Conservation (phyloP, 495 filamentous ascomycete genomes). For the Bacidia rubella region DNA sequence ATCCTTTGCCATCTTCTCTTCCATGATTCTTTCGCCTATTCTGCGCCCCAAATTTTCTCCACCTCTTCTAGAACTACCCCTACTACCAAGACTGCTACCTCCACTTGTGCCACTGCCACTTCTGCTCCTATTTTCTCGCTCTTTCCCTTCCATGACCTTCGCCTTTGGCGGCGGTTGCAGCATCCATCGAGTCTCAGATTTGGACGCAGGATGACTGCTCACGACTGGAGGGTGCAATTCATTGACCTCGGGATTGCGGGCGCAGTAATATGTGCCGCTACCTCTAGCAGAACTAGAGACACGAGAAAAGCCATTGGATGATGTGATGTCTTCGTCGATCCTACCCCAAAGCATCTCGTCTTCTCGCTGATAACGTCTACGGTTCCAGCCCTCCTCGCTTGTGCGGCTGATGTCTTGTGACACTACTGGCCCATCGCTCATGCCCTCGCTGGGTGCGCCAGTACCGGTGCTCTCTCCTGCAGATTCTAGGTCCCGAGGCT, state of each 20-base stretch:
- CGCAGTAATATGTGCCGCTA: slow-evolving; percentile 45
- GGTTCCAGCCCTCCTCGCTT: slow-evolving; percentile 52
- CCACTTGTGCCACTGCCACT: slow-evolving; percentile 27
- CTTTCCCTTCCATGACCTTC: slow-evolving; percentile 76
- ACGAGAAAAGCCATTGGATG: slow-evolving; percentile 29
- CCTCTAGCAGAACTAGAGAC: slow-evolving; percentile 39
- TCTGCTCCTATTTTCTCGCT: slow-evolving; percentile 39
- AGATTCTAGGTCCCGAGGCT: slow-evolving; percentile 32
- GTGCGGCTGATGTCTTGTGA: slow-evolving; percentile 7
- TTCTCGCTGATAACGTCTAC: slow-evolving; percentile 64
- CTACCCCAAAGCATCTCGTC: slow-evolving; percentile 73
- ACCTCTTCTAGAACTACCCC: slow-evolving; percentile 5
- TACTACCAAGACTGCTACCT: slow-evolving; percentile 23
- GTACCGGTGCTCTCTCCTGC: slow-evolving; percentile 14
- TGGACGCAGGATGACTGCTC: slow-evolving; percentile 51
- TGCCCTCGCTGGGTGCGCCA: slow-evolving; percentile 24
- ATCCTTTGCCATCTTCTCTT: slow-evolving; percentile 21
- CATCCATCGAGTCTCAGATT: slow-evolving; percentile 73
- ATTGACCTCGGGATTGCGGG: slow-evolving; percentile 68
- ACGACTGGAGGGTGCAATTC: slow-evolving; percentile 80
- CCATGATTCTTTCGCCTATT: slow-evolving; percentile 23
- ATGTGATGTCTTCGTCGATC: slow-evolving; percentile 19
- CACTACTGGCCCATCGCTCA: slow-evolving; percentile 22
- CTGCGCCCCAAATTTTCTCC: slow-evolving; percentile 25
- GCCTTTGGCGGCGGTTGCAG: slow-evolving; percentile 74